Conservation (phyloP, 169 alveolate genomes). For the Cystoisospora suis region DNA sequence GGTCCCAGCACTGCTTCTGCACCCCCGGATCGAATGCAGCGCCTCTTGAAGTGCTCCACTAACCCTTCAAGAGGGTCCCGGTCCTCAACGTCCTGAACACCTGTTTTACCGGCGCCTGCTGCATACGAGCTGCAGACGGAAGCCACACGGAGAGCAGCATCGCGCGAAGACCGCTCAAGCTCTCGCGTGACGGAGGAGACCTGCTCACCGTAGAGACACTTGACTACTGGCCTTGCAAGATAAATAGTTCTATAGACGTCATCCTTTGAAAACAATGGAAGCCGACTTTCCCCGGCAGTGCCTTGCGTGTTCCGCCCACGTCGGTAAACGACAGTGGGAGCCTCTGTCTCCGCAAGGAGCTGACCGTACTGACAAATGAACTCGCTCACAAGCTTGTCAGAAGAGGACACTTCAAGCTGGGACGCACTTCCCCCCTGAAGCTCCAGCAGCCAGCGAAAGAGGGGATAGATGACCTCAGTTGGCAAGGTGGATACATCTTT, state of each 20-base stretch:
- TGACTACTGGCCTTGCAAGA: constrained; percentile 21
- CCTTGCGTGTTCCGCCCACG: background rate
- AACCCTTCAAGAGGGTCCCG: background rate
- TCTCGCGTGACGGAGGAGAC: background rate
- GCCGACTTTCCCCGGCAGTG: background rate
- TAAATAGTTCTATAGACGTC: background rate
- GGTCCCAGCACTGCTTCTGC: background rate
- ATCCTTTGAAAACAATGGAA: too few species aligned
- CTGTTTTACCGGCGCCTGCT: background rate
- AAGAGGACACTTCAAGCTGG: too few species aligned
- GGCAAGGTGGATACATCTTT: background rate
- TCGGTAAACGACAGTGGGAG: background rate
- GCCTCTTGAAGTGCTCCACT: background rate
- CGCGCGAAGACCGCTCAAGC: background rate
- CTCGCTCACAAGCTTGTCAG: too few species aligned
- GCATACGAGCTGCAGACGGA: background rate
- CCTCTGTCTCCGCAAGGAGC: background rate
- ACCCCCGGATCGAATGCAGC: background rate
- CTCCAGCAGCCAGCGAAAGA: background rate
- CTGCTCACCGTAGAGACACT: background rate
- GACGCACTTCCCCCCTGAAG: background rate
- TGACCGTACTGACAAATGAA: background rate
- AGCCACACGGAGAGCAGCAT: constrained; percentile 1
- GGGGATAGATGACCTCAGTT: background rate
- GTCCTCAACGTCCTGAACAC: background rate